Evolutionary conservation across 2,329 filamentous ascomycete species (phyloP).

Genomic region (Huntiella moniliformis): DNA sequence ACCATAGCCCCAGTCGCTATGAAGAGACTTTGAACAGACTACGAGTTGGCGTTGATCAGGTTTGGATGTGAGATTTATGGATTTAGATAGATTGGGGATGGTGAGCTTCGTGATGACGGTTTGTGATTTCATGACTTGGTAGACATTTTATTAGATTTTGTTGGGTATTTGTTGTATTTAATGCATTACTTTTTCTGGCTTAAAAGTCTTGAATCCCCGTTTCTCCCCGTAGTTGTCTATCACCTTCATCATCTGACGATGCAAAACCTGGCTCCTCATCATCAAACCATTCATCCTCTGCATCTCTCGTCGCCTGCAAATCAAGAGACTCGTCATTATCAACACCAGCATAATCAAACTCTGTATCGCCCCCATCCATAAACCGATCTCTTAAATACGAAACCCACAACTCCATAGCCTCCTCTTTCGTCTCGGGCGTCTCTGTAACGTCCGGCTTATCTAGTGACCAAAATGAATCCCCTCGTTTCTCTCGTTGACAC

Average conservation of each 20-base stretch:
- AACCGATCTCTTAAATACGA: slow-evolving; percentile 59
- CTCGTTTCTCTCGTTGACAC: background rate
- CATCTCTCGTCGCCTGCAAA: slow-evolving; percentile 30
- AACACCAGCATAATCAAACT: slow-evolving; percentile 58
- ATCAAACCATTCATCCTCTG: slow-evolving; percentile 63
- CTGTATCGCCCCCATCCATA: slow-evolving; percentile 51
- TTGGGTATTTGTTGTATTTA: background rate
- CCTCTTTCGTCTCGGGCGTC: slow-evolving; percentile 26
- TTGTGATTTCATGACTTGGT: background rate
- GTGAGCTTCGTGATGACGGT: background rate
- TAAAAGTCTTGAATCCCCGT: slow-evolving; percentile 57
- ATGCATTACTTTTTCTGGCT: slow-evolving; percentile 13
- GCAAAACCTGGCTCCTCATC: slow-evolving; percentile 55
- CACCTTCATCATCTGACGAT: slow-evolving; percentile 23
- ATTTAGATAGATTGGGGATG: background rate
- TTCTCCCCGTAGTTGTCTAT: slow-evolving; percentile 28
- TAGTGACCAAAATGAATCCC: background rate
- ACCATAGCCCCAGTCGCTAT: slow-evolving; percentile 59
- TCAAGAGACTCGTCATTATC: slow-evolving; percentile 59
- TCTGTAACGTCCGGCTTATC: background rate
- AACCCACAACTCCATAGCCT: slow-evolving; percentile 50
- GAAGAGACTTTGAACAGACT: slow-evolving; percentile 49
- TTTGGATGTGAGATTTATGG: slow-evolving; percentile 9
- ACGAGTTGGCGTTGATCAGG: slow-evolving; percentile 26
- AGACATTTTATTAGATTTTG: background rate